Base-by-base conservation (phyloP, 805 yeast genomes). In the Saturnispora serradocipensis region DNA sequence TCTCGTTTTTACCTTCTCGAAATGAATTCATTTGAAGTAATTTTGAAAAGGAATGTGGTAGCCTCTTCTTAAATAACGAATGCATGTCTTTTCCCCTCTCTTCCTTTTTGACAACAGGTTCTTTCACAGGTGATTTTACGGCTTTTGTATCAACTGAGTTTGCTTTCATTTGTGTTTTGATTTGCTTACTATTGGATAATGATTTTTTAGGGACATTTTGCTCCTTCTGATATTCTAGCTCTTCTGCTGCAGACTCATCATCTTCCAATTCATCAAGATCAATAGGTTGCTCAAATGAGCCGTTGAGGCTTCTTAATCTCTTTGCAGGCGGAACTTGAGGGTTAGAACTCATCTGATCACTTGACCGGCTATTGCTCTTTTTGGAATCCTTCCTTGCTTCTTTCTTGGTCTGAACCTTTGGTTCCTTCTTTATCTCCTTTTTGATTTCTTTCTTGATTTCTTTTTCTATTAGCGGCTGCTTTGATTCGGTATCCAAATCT, bases 1-100 rank as follows among this genome's bases (percentile, higher is more conserved):
- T 51, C 8, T 59, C 58, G 9, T 59, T 63, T 16, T 60, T 57
- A 22, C 58, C 53, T 1, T 60, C 60, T 1, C 61, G 61, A 11
- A 66, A 51, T 10, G 60, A 54, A 11, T 54, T 35, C 52, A 53
- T 50, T 24, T 32, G 25, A 18, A 50, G 25, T 30, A 53, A 16
- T 13, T 53, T 48, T 15, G 46, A 7, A 47, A 58, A 56, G 15
- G 52, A 52, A 4, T 30, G 34, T 2, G 54, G 51, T 27, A 50
- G 42, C 7, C 43, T 49, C 11, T 30, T 30, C 24, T 46, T 32
- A n/a, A 56, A 56, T 18, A 56, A 27, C 7, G 22, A 48, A 11
- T 47, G 38, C 8, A 53, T 22, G 20, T 30, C 28, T 8, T 20
- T 27, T 30, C 13, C 34, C 16, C 7, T 20, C 25, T 22, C 18